A percentile compares a stretch with the other conserved stretches of the same genome.
Conservation (phyloP, 306 rosid genomes). For the Fagus sylvatica region DNA sequence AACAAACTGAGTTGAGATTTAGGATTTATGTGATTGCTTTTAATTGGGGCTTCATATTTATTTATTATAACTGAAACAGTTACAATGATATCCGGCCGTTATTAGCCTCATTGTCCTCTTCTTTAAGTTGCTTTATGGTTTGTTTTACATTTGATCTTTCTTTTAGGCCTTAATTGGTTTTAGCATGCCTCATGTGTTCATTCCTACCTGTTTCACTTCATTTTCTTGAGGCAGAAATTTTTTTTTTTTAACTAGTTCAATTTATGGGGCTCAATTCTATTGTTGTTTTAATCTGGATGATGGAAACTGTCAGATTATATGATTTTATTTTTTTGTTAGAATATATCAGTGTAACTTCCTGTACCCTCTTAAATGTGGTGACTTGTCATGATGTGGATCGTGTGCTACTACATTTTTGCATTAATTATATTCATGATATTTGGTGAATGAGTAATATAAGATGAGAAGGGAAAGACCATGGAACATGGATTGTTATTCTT, state of each 20-base stretch:
- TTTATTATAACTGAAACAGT: no score
- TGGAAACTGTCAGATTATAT: background rate
- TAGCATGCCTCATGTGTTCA: background rate
- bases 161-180: background rate
- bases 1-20: no score
- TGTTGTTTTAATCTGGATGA: background rate
- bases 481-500: background rate
- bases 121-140: background rate
- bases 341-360: background rate
- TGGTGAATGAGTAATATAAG: background rate
- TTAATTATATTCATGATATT: background rate
- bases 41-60: no score
- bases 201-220: background rate
- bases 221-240: background rate
- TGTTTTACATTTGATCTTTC: background rate
- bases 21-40: no score
- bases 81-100: no score
- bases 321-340: background rate
- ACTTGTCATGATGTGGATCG: background rate
- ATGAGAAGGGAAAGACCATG: background rate
- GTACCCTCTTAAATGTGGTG: background rate
- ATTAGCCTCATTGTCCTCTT: background rate
- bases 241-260: background rate
- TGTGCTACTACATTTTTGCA: background rate
- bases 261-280: background rate